A percentile compares a stretch with the other conserved stretches of the same genome.
Conservation (phyloP, 495 filamentous ascomycete genomes). For the Aspergillus cavernicola region DNA sequence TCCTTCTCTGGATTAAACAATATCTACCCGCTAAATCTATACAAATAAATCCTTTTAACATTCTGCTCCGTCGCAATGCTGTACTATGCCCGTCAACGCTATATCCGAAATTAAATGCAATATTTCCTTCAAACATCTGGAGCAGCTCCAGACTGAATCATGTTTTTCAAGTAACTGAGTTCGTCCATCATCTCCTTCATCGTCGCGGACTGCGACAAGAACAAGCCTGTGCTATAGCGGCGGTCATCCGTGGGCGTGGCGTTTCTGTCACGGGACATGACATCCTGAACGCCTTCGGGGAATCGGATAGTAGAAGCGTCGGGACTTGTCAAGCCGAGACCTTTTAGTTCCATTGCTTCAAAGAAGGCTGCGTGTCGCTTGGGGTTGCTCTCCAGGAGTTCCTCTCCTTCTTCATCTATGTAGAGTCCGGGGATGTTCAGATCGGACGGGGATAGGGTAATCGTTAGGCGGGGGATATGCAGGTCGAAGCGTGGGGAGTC, state of each 20-base stretch:
- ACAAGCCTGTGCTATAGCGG: slow-evolving; percentile 23
- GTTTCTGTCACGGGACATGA: slow-evolving; percentile 3
- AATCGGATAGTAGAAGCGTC: slow-evolving; percentile 26
- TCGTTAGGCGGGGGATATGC: slow-evolving; percentile 28
- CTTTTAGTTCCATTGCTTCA: slow-evolving; percentile 30
- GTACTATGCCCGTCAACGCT: background rate
- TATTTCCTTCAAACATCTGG: slow-evolving; percentile 13
- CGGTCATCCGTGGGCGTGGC: slow-evolving; percentile 7
- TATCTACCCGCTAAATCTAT: background rate
- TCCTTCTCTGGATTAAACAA: background rate
- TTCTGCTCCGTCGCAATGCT: slow-evolving; percentile 3
- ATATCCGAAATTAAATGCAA: slow-evolving; percentile 1
- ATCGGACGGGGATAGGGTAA: slow-evolving; percentile 30
- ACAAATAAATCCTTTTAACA: background rate
- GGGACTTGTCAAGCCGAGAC: slow-evolving; percentile 29
- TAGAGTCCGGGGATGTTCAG: slow-evolving; percentile 34
- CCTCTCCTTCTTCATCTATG: slow-evolving; percentile 35
- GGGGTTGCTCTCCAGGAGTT: slow-evolving; percentile 37
- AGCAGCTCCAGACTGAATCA: slow-evolving; percentile 38
- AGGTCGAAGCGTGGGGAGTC: slow-evolving; percentile 29
- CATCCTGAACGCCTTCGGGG: slow-evolving; percentile 13
- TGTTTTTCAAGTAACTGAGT: slow-evolving; percentile 48
- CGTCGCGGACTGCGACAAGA: slow-evolving; percentile 30
- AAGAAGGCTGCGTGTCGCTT: slow-evolving; percentile 46
- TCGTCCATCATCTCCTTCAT: slow-evolving; percentile 52